phyloP scores from a whole-genome alignment of 2,329 filamentous ascomycete genomes.

The Penicillium sp. region DNA sequence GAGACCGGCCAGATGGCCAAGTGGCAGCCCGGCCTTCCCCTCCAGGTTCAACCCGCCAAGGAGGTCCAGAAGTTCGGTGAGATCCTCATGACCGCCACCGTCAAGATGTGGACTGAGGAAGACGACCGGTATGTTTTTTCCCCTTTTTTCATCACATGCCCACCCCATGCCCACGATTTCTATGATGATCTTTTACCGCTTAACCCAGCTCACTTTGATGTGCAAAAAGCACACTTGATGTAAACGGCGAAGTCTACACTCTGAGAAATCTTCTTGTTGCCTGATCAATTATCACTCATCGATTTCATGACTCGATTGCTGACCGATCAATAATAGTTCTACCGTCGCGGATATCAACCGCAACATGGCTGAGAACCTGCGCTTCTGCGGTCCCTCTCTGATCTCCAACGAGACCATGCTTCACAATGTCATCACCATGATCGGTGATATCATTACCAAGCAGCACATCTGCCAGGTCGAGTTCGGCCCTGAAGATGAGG shows the following conservation, averaged over 20 bases:
- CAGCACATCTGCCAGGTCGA: constrained; percentile 93
- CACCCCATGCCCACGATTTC: constrained; percentile 29
- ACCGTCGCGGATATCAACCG: constrained; percentile 95
- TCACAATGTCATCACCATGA: constrained; percentile 72
- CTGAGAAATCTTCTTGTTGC: constrained; percentile 41
- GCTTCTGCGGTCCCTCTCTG: constrained; percentile 85
- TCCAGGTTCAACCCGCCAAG: constrained; percentile 74
- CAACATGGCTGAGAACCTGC: constrained; percentile 85
- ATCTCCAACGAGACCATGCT: constrained; percentile 73
- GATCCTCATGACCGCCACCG: constrained; percentile 79
- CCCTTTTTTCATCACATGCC: constrained; percentile 14
- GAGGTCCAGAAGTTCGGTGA: constrained; percentile 84
- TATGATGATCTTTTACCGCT: constrained; percentile 83
- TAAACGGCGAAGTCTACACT: constrained; percentile 69
- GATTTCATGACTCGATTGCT: constrained; percentile 19
- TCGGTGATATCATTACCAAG: constrained; percentile 81
- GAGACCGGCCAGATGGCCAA: constrained; percentile 74
- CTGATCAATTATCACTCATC: constrained; percentile 17
- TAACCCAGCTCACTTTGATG: constrained; percentile 99
- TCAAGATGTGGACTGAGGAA: constrained; percentile 86
- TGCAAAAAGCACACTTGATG: constrained; percentile 80
- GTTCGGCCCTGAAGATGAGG: constrained; percentile 77
- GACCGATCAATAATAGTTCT: constrained; percentile 59
- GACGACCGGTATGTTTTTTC: constrained; percentile 78
- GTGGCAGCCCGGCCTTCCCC: constrained; percentile 85